Percentiles rank a stretch among this genome's conserved stretches.
Evolutionary conservation across 768 basidiomycete genomes (phyloP).

Genomic region (Amanita fuliginea): DNA sequence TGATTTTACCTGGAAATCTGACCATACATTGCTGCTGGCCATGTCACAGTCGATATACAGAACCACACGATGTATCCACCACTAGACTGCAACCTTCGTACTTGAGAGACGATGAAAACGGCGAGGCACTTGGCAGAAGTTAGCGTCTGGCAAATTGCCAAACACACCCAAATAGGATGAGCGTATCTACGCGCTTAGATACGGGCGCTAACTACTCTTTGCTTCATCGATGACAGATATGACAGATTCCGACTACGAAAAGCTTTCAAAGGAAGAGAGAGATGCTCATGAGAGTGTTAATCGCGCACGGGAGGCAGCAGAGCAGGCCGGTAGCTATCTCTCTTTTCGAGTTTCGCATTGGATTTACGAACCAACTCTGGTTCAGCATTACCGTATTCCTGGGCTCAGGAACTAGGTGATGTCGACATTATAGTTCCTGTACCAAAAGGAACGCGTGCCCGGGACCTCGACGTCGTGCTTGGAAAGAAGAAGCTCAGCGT

Average conservation of each 20-base stretch:
- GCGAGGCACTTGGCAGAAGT: neutral
- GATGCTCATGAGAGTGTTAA: constrained; percentile 61
- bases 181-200: constrained; percentile 3
- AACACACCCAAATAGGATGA: neutral
- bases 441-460: constrained; percentile 77
- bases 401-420: constrained; percentile 85
- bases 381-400: constrained; percentile 78
- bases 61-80: neutral
- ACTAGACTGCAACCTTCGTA: neutral
- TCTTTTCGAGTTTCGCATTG: constrained; percentile 10
- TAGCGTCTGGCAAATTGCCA: neutral
- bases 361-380: constrained; percentile 12
- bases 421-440: constrained; percentile 78
- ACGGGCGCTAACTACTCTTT: constrained; percentile 6
- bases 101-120: neutral
- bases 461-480: constrained; percentile 62
- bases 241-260: constrained; percentile 53
- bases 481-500: constrained; percentile 78
- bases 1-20: constrained; percentile 55
- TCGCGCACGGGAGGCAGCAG: constrained; percentile 55
- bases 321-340: constrained; percentile 68
- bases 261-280: constrained; percentile 65
- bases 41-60: constrained; percentile 21
- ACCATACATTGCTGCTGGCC: constrained; percentile 54
- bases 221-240: constrained; percentile 14